Conservation (phyloP, 2,329 filamentous ascomycete species). For the Aspergillus clavatus region DNA sequence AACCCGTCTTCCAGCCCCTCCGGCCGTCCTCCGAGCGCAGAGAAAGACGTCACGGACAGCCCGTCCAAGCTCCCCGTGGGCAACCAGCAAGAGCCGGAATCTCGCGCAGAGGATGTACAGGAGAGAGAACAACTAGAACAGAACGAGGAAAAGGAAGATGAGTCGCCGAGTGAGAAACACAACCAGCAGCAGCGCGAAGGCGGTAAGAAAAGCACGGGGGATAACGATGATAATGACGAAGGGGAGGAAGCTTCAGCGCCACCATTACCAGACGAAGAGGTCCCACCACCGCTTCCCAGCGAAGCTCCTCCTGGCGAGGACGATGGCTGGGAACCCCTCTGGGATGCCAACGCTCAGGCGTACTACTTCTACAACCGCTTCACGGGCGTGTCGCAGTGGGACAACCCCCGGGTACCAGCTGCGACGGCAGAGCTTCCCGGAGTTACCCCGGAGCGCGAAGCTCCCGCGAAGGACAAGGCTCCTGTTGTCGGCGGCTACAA, state of each 20-base stretch:
- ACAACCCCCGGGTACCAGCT: constrained; percentile 71
- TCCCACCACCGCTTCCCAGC: constrained; percentile 48
- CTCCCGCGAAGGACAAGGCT: constrained; percentile 28
- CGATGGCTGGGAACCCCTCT: constrained; percentile 75
- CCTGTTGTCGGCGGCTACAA: constrained; percentile 73
- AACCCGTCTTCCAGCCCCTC: neutral
- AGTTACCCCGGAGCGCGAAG: constrained; percentile 30
- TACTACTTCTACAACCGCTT: constrained; percentile 85
- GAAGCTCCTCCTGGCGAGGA: constrained; percentile 51
- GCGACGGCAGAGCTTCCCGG: constrained; percentile 29
- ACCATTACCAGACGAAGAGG: constrained; percentile 39
- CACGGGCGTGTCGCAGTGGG: constrained; percentile 72
- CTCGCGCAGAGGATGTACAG: neutral
- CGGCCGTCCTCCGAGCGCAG: neutral
- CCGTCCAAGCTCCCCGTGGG: constrained; percentile 3
- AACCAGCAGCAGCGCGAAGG: neutral
- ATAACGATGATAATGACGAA: constrained; percentile 9
- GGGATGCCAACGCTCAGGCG: constrained; percentile 63
- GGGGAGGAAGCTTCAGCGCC: constrained; percentile 27
- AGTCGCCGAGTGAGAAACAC: constrained; percentile 1
- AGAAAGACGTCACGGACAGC: constrained; percentile 7
- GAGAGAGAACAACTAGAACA: constrained; percentile 45
- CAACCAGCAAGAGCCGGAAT: neutral
- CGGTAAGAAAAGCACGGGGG: constrained; percentile 7
- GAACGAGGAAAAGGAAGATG: constrained; percentile 13